Conservation (phyloP, 306 rosid species). For the Cucurbita moschata region DNA sequence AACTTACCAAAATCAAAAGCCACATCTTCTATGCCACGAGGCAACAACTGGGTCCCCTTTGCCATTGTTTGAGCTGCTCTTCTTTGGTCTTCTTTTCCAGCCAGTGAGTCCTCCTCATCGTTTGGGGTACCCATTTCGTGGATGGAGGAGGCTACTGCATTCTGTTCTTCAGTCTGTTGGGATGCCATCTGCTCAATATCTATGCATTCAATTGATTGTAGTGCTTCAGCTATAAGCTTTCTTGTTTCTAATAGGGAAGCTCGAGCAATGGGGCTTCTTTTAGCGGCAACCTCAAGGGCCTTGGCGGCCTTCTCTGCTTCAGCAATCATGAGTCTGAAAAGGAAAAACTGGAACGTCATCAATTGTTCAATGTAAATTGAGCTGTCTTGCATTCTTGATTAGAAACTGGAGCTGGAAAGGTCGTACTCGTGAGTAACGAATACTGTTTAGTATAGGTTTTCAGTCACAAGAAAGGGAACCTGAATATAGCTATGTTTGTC, state of each 20-base stretch:
- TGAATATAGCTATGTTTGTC: background rate
- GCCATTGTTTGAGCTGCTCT: constrained; percentile 22
- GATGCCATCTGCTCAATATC: constrained; percentile 19
- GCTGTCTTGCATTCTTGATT: background rate
- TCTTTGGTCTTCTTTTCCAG: constrained; percentile 8
- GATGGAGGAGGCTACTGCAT: constrained; percentile 10
- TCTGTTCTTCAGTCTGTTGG: constrained; percentile 17
- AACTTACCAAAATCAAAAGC: constrained; percentile 26
- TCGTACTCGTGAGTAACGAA: background rate
- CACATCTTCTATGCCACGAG: constrained; percentile 16
- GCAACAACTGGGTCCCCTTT: constrained; percentile 34
- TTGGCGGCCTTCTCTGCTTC: constrained; percentile 96
- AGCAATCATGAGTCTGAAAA: constrained; percentile 64
- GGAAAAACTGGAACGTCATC: background rate
- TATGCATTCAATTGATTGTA: constrained; percentile 58
- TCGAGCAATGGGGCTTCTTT: constrained; percentile 57
- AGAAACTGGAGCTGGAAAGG: background rate
- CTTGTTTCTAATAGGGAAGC: constrained; percentile 78
- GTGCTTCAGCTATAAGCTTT: constrained; percentile 89
- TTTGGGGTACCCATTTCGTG: constrained; percentile 12
- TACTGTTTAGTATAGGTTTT: background rate
- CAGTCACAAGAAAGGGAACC: background rate
- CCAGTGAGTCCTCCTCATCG: constrained; percentile 5
- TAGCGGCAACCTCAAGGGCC: constrained; percentile 77
- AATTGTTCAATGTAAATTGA: background rate